Base-by-base conservation (phyloP, 345 rosid species). In the Punica granatum region DNA sequence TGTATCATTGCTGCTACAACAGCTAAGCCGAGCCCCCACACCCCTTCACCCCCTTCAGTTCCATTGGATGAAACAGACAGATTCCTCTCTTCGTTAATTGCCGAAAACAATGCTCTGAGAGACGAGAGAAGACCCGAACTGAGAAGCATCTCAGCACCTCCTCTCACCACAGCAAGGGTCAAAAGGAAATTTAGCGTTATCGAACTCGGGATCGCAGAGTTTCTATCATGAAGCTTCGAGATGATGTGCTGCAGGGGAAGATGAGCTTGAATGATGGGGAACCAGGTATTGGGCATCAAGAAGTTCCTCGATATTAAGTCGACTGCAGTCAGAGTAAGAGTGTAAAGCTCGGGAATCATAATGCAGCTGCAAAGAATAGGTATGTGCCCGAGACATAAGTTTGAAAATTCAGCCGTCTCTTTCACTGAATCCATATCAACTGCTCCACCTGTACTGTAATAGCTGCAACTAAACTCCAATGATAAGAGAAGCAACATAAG, bases 11-110 rank as follows among this genome's bases (percentile, higher is more conserved):
- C 90, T 0, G 88, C 78, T 48, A 89, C 81, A 66, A 89, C 91
- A 75, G 99, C 86, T 78, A 89, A 69, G 74, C 96, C 87, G 66
- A 89, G 81, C 66, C 95, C 96, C 92, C 97, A 94, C 7, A 86
- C 74, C 9, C 78, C 73, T 66, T 79, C 92, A 73, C 84, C 74
- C 64, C 70, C 85, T 69, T 88, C 90, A 49, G 76, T 69, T 77
- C 78, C 82, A 30, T 82, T 86, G 12, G 79, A 71, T 67, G 69
- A 61, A 21, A 69, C 66, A 25, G 72, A 21, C 32, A 63, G 73
- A 53, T 76, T 76, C 72, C 67, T 82, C 60, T 77, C 83, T 28
- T 69, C 66, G 62, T 76, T 75, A 68, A 67, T 79, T 53, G 72
- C 68, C 10, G 80, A 74, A 68, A 91, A 85, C 77, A 91, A 69